Base-by-base conservation (phyloP, 139 green algal species). In the Coelastrella sp. region DNA sequence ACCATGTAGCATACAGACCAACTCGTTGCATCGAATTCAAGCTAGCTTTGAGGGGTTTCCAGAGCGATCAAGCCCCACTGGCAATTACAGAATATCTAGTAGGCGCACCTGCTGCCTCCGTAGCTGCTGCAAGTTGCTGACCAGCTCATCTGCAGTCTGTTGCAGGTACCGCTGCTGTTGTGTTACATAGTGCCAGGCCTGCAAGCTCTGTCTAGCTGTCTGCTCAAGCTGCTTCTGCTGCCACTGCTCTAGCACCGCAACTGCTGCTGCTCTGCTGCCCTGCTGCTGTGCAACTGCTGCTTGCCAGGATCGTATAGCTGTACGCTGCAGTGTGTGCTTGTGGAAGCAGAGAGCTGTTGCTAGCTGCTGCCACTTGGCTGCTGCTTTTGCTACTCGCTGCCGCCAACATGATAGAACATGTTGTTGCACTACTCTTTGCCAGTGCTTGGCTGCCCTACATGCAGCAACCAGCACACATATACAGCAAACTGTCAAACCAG, bases 291-390 rank as follows among this genome's bases (percentile, higher is more conserved):
- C 47, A 17, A 32, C 54, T 4, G 68, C 83, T 56, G 10, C 3
- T 54, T 54, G 32, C 83, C 83, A 88, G 57, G 47, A n/a, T n/a
- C 8, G 54, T 19, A 88, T 6, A 10, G 56, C 68, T 11, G 19
- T 68, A 54, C 11, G 11, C 54, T 73, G 83, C 54, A 88, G 68
- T 2, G 10, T 88, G 66, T 23, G 68, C 68, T 88, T 80, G 83
- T 88, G 17, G 68, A 88, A 88, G 68, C 83, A 88, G 4, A 88
- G 83, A 13, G 83, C 83, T 16, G 17, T 64, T 11, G 83, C 83
- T 2, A 88, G 68, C 54, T 66, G 68, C 68, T 88, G 83, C 83
- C 83, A 88, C 19, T 88, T 88, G 16, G 19, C 54, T 17, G 68
- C 23, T 58, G 68, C 20, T 2, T 19, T 14, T 16, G 47, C 66